Base-by-base conservation (phyloP, 1,284 basidiomycete genomes). In the Ceratobasidium sp. region DNA sequence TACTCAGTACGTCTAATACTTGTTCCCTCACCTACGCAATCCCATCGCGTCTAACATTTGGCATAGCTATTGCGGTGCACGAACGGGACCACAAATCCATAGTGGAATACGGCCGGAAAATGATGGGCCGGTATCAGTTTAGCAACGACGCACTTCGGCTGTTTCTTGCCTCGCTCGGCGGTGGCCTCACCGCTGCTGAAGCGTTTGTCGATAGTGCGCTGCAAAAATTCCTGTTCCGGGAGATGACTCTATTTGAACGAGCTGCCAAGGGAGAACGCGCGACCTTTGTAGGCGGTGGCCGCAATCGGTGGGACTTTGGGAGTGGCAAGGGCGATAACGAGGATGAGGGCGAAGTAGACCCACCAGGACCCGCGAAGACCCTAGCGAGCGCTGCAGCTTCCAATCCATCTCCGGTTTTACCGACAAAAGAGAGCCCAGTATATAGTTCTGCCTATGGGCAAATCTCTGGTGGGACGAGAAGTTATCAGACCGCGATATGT, bases 401-500 rank as follows among this genome's bases (percentile, higher is more conserved):
- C 27, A 79, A 79, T 41, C 79, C 79, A 6, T 46, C 70, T 83
- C 52, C 81, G 83, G 77, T 78, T 35, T 84, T 91, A 59, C 95
- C 95, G 0, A 94, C 88, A 8, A 93, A 91, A 82, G 85, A 89
- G 44, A 96, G 94, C 79, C 94, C 96, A 0, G 85, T 93, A 30
- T 88, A 91, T 74, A 89, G 95, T 46, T 87, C 93, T 1, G 86
- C 96, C n/a, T 98, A 98, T 83, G 96, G 95, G 0, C 94, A 95
- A 83, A 90, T 97, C 79, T 93, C 96, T 83, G 89, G 96, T 8
- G 90, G 91, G 1, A 92, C 94, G 2, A 94, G 92, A 85, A 96
- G 94, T 81, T 97, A 94, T 83, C 95, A 98, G 82, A 93, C 93
- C 77, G 94, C 96, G 0, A 90, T 98, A 62, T 96, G 96, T 97